These are phyloP conservation scores for Sphaerobolus stellatus DNA, from an alignment of 1,284 basidiomycete genomes.

Conservation along the genomic window DNA sequence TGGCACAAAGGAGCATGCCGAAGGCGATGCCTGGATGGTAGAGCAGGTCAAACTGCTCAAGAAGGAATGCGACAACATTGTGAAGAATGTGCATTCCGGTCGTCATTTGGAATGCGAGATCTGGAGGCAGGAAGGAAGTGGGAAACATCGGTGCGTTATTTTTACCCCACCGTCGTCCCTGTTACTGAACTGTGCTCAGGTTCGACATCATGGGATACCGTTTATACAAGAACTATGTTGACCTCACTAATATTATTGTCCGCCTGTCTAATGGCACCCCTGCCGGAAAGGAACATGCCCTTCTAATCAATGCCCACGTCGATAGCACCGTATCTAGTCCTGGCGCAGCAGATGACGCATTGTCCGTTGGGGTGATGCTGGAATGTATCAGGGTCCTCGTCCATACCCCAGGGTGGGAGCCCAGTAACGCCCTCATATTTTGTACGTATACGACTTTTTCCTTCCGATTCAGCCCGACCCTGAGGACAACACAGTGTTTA, in stretches of 20 bases:
- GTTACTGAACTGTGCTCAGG: slow-evolving; percentile 36
- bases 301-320: slow-evolving; percentile 89
- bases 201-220: slow-evolving; percentile 85
- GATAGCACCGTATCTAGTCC: slow-evolving; percentile 81
- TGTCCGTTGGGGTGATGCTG: slow-evolving; percentile 89
- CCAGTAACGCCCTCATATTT: slow-evolving; percentile 83
- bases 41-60: slow-evolving; percentile 62
- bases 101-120: slow-evolving; percentile 81
- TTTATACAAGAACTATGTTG: slow-evolving; percentile 89
- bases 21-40: slow-evolving; percentile 84
- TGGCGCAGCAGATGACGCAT: slow-evolving; percentile 87
- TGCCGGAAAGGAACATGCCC: slow-evolving; percentile 73
- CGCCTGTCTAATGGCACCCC: slow-evolving; percentile 82
- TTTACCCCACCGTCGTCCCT: background rate
- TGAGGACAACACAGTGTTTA: slow-evolving; percentile 68
- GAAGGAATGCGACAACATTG: slow-evolving; percentile 57
- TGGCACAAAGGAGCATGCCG: slow-evolving; percentile 85
- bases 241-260: slow-evolving; percentile 86
- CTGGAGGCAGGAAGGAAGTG: slow-evolving; percentile 83
- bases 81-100: slow-evolving; percentile 41
- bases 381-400: slow-evolving; percentile 84
- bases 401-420: slow-evolving; percentile 69
- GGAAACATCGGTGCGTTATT: slow-evolving; percentile 73
- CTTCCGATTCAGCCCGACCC: background rate
- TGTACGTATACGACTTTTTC: slow-evolving; percentile 47